Percentiles rank a stretch among this genome's conserved stretches.
phyloP scores from a whole-genome alignment of 352 stramenopile species.

The Globisporangium barbulae region DNA sequence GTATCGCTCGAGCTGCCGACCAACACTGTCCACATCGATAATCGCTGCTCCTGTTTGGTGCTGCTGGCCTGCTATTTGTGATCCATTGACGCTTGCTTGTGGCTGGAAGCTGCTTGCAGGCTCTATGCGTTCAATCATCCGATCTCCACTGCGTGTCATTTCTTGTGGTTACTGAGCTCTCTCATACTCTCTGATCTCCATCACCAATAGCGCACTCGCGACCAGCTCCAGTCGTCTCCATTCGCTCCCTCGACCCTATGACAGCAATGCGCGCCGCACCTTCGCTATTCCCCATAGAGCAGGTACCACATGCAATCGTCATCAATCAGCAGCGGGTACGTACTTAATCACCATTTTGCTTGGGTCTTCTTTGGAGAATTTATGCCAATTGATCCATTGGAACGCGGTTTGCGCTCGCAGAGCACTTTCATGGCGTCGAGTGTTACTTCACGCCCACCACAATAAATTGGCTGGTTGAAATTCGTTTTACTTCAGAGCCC shows the following conservation, averaged over 20 bases:
- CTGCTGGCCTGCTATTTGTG: not conserved
- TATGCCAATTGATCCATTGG: conserved; percentile 73
- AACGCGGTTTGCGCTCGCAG: conserved; percentile 24
- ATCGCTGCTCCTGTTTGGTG: not conserved
- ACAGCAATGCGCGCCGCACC: not conserved
- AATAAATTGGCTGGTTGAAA: conserved; percentile 82
- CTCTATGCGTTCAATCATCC: not conserved
- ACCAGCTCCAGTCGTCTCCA: not conserved
- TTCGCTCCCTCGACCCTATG: not conserved
- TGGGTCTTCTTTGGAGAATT: conserved; percentile 88
- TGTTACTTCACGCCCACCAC: conserved; percentile 45
- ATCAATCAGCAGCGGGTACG: conserved; percentile 23
- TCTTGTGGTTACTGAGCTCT: not conserved
- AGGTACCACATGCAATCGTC: not conserved
- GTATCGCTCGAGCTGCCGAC: not conserved
- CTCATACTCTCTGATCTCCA: not conserved
- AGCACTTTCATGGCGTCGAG: conserved; percentile 11
- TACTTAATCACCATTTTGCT: conserved; percentile 92
- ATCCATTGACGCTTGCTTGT: not conserved
- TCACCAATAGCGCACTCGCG: not conserved
- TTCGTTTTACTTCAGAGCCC: conserved; percentile 45
- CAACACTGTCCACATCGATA: not conserved
- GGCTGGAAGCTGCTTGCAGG: not conserved
- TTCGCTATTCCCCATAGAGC: not conserved
- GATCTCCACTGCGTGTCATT: not conserved